phyloP scores from a whole-genome alignment of 2,329 filamentous ascomycete genomes.

The Colletotrichum destructivum region DNA sequence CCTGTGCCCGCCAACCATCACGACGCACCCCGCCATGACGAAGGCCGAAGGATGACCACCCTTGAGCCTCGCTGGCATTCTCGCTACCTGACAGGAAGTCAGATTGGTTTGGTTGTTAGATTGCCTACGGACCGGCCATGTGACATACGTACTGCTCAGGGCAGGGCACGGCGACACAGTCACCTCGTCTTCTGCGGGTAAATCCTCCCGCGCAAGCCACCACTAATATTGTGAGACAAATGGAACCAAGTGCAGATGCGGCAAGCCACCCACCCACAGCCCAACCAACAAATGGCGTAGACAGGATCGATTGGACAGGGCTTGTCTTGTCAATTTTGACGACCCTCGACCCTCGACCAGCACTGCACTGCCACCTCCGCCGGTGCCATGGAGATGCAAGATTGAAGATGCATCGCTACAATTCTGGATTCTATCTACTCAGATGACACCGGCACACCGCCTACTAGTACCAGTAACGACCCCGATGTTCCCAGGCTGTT shows the following conservation, averaged over 20 bases:
- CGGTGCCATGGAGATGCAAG: neutral
- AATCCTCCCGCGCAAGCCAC: constrained; percentile 25
- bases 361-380: neutral
- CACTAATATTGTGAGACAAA: neutral
- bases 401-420: neutral
- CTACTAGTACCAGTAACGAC: neutral
- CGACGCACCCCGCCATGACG: neutral
- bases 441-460: neutral
- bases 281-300: neutral
- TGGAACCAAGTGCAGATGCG: neutral
- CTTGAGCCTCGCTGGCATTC: neutral
- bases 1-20: constrained; percentile 10
- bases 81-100: constrained; percentile 10
- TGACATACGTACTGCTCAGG: constrained; percentile 18
- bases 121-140: neutral
- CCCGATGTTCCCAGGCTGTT: neutral
- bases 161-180: neutral
- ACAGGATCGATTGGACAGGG: neutral
- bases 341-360: neutral
- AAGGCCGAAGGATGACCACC: constrained; percentile 26
- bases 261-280: neutral
- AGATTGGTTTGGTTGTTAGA: neutral
- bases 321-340: neutral
- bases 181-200: constrained; percentile 1
- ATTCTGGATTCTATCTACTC: neutral